Evolutionary conservation across 169 alveolate genomes (phyloP).

Genomic region (Plasmodium relictum): DNA sequence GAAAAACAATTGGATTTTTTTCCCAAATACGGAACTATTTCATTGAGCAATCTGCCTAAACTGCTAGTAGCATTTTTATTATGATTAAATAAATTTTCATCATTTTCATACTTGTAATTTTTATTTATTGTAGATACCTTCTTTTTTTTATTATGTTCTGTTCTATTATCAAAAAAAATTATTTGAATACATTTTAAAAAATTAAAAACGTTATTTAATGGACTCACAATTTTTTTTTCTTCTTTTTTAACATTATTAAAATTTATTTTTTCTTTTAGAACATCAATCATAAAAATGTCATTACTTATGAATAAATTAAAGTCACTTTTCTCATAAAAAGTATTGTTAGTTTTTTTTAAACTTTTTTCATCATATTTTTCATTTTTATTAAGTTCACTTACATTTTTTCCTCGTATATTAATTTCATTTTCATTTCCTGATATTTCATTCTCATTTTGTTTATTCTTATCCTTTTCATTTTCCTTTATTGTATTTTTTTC

Average conservation of each 20-base stretch:
- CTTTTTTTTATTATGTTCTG: not conserved
- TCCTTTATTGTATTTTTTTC: not conserved
- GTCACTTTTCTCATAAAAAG: not conserved
- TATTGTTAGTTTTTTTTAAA: not conserved
- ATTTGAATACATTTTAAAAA: slow-evolving; percentile 60
- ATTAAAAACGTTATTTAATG: slow-evolving; percentile 38
- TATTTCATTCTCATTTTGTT: not conserved
- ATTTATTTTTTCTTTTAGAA: slow-evolving; percentile 38
- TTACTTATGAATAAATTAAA: slow-evolving; percentile 11
- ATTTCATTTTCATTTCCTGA: not conserved
- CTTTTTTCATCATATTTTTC: too few relatives aligned
- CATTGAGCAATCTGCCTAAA: not conserved
- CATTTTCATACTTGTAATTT: not conserved
- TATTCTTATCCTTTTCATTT: not conserved
- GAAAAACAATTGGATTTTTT: not conserved
- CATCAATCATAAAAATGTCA: slow-evolving; percentile 64
- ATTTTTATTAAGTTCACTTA: not conserved
- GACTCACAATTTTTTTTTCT: slow-evolving; percentile 28
- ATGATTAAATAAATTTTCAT: slow-evolving; percentile 2
- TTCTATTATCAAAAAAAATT: slow-evolving; percentile 25
- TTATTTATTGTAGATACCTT: slow-evolving; percentile 6
- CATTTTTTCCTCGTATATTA: not conserved
- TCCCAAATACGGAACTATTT: not conserved
- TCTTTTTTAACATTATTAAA: slow-evolving; percentile 20
- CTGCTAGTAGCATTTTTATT: not conserved